phyloP scores from a whole-genome alignment of 371 early-diverging fungal species.

The Pancytospora philotis region DNA sequence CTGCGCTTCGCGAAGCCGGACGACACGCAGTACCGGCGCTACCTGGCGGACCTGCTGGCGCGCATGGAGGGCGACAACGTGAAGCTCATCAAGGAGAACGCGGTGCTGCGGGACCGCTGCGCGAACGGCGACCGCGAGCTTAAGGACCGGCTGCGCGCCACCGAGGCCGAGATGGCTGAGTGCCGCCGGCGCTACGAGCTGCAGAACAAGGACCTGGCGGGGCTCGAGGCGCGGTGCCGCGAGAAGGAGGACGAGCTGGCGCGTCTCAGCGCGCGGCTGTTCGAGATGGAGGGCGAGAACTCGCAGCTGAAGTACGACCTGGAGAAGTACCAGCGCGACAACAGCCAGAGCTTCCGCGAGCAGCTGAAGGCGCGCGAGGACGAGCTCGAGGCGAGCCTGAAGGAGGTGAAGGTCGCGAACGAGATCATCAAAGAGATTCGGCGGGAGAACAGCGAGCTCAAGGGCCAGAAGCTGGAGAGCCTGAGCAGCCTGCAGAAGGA shows the following conservation, averaged over 20 bases:
- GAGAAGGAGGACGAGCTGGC: constrained; percentile 15
- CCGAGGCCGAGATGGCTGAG: constrained; percentile 27
- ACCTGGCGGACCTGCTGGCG: constrained; percentile 52
- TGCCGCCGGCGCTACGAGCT: constrained; percentile 30
- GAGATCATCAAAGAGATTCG: constrained; percentile 52
- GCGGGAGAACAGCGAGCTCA: constrained; percentile 44
- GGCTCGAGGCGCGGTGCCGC: constrained; percentile 15
- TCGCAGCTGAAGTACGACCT: constrained; percentile 36
- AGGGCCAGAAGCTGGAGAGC: constrained; percentile 17
- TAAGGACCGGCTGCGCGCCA: constrained; percentile 28
- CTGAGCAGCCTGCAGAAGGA: constrained; percentile 12
- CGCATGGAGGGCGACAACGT: constrained; percentile 53
- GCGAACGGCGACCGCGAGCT: constrained; percentile 21
- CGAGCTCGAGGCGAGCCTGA: constrained; percentile 37
- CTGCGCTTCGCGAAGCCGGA: constrained; percentile 52
- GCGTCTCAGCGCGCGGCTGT: constrained; percentile 21
- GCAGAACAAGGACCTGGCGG: constrained; percentile 22
- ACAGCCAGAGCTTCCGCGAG: constrained; percentile 13
- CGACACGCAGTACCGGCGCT: constrained; percentile 54
- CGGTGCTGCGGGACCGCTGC: constrained; percentile 45
- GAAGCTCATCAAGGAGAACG: constrained; percentile 54
- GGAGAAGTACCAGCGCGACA: constrained; percentile 36
- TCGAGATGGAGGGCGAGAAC: constrained; percentile 41
- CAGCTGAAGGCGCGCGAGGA: constrained; percentile 29
- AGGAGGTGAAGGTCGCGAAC: constrained; percentile 50